Evolutionary conservation across 192 early-diverging fungal genomes (phyloP).

Genomic region (Backusella psychrophila): DNA sequence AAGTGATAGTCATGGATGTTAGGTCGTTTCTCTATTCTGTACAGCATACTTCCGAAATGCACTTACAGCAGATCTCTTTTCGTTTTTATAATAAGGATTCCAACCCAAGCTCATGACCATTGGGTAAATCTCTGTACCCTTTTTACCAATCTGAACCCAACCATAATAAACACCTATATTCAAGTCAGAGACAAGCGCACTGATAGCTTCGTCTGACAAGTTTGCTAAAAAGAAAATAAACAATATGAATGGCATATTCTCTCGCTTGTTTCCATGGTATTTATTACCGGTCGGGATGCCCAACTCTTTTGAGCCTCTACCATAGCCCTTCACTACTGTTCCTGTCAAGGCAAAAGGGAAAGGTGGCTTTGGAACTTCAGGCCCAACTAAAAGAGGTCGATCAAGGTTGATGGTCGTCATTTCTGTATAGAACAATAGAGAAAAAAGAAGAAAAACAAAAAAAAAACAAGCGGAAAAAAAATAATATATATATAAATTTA

Average conservation of each 20-base stretch:
- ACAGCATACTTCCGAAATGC: neutral
- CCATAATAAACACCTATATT: constrained; percentile 95
- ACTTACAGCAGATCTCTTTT: constrained; percentile 86
- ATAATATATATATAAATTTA: neutral
- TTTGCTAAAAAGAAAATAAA: constrained; percentile 67
- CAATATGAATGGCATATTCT: neutral
- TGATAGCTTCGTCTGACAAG: constrained; percentile 74
- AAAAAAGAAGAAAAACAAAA: neutral
- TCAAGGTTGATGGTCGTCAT: constrained; percentile 26
- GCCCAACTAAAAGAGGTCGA: constrained; percentile 65
- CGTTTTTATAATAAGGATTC: constrained; percentile 99
- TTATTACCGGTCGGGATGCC: constrained; percentile 93
- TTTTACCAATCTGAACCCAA: constrained; percentile 77
- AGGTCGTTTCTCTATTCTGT: too few species aligned
- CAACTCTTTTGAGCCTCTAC: constrained; percentile 93
- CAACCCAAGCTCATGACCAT: constrained; percentile 99
- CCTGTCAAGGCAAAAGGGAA: constrained; percentile 83
- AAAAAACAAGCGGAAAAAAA: neutral
- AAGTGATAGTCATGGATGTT: too few species aligned
- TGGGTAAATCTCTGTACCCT: constrained; percentile 61
- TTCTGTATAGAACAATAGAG: neutral
- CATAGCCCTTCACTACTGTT: constrained; percentile 86
- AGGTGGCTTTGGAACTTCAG: constrained; percentile 55
- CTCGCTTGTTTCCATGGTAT: neutral
- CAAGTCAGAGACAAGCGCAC: constrained; percentile 56